These are phyloP conservation scores for Arthrobotrys sphaeroides DNA, from an alignment of 2,329 filamentous ascomycete genomes.

Conservation along the genomic window DNA sequence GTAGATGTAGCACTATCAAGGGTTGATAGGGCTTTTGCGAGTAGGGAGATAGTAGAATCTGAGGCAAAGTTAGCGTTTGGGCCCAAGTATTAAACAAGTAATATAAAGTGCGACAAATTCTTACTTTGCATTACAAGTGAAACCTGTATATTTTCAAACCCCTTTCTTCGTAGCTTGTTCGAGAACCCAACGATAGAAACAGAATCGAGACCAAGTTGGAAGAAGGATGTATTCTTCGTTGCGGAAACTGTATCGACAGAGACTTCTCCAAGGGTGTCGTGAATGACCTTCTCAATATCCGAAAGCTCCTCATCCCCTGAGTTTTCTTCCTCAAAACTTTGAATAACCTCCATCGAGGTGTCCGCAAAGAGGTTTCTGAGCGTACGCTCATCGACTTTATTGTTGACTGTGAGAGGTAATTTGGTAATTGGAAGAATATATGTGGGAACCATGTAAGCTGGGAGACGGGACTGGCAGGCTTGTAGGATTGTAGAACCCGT, in stretches of 20 bases:
- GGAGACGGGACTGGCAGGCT: slow-evolving; percentile 75
- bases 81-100: not conserved
- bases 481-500: slow-evolving; percentile 60
- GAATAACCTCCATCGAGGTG: slow-evolving; percentile 70
- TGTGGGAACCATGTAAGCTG: slow-evolving; percentile 90
- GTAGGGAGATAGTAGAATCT: slow-evolving; percentile 61
- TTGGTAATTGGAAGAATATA: slow-evolving; percentile 76
- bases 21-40: slow-evolving; percentile 59
- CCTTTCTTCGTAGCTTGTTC: slow-evolving; percentile 70
- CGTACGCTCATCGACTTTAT: slow-evolving; percentile 81
- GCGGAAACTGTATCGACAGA: slow-evolving; percentile 63
- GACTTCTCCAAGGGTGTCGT: slow-evolving; percentile 67
- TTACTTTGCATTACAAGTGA: slow-evolving; percentile 72
- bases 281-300: slow-evolving; percentile 64
- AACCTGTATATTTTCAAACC: slow-evolving; percentile 71
- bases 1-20: not conserved
- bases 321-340: slow-evolving; percentile 64
- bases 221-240: slow-evolving; percentile 71
- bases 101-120: slow-evolving; percentile 60
- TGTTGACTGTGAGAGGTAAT: slow-evolving; percentile 85
- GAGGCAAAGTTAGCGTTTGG: slow-evolving; percentile 21
- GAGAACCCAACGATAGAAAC: slow-evolving; percentile 81
- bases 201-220: slow-evolving; percentile 87
- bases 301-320: slow-evolving; percentile 20
- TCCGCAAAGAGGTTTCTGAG: slow-evolving; percentile 73